Percentiles rank a stretch among this genome's conserved stretches.
Conservation (phyloP, 2,329 filamentous ascomycete species). For the Sclerotinia nivalis region DNA sequence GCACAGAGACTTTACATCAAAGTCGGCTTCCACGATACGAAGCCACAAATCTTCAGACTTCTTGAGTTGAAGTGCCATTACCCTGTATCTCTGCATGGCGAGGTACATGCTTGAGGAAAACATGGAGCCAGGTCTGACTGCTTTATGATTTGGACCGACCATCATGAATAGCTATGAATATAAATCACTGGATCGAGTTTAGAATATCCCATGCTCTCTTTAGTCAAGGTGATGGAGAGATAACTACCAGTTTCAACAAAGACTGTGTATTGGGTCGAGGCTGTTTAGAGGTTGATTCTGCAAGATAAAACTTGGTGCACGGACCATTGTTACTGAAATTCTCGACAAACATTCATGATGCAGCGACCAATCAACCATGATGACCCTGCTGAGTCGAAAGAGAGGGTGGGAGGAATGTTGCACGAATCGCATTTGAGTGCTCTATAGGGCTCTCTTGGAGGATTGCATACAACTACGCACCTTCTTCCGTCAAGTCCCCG, state of each 20-base stretch:
- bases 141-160: not conserved
- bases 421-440: no score
- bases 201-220: not conserved
- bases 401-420: not conserved
- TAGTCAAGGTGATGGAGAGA: not conserved
- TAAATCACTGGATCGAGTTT: no score
- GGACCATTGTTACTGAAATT: not conserved
- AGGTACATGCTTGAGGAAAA: not conserved
- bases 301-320: no score
- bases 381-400: not conserved
- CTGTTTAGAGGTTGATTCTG: no score
- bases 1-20: not conserved
- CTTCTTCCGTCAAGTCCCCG: not conserved
- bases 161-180: not conserved
- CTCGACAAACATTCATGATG: not conserved
- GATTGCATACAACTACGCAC: not conserved
- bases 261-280: no score
- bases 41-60: not conserved
- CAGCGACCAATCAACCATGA: not conserved
- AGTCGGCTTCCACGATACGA: not conserved
- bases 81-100: not conserved
- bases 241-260: not conserved
- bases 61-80: not conserved
- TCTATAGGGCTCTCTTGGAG: not conserved
- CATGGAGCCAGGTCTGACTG: not conserved